Conservation (phyloP, 805 yeast species). For the Barnettozyma pratensis region DNA sequence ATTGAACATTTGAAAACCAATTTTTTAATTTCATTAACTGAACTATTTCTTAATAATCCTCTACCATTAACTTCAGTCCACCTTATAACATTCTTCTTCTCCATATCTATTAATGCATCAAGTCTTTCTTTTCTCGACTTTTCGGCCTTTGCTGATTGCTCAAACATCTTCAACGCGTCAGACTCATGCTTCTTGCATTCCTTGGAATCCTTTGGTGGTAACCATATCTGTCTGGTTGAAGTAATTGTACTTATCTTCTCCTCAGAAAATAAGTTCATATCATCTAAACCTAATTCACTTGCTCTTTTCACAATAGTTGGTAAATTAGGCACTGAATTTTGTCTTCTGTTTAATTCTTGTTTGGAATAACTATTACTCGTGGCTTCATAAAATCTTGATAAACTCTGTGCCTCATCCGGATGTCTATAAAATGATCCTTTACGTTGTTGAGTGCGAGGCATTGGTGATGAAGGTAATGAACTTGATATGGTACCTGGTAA, state of each 20-base stretch:
- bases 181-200: constrained; percentile 53
- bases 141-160: constrained; percentile 16
- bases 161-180: constrained; percentile 43
- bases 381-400: constrained; percentile 21
- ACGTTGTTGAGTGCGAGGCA: background rate
- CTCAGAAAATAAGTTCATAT: constrained; percentile 48
- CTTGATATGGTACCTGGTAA: constrained; percentile 34
- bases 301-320: constrained; percentile 35
- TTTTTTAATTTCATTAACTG: constrained; percentile 16
- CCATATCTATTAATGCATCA: background rate
- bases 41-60: constrained; percentile 13
- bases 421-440: constrained; percentile 9
- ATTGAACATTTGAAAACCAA: constrained; percentile 18
- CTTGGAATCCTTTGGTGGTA: constrained; percentile 58
- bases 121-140: constrained; percentile 11
- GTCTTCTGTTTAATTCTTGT: constrained; percentile 15
- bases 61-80: constrained; percentile 20
- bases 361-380: constrained; percentile 15
- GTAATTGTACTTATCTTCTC: constrained; percentile 30
- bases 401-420: constrained; percentile 21
- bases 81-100: constrained; percentile 13
- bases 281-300: constrained; percentile 45
- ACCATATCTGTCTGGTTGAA: constrained; percentile 57
- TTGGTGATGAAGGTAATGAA: constrained; percentile 4
- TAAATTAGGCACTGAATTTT: constrained; percentile 18